These are phyloP conservation scores for Aspergillus affinis DNA, from an alignment of 495 filamentous ascomycete genomes.

Conservation along the genomic window DNA sequence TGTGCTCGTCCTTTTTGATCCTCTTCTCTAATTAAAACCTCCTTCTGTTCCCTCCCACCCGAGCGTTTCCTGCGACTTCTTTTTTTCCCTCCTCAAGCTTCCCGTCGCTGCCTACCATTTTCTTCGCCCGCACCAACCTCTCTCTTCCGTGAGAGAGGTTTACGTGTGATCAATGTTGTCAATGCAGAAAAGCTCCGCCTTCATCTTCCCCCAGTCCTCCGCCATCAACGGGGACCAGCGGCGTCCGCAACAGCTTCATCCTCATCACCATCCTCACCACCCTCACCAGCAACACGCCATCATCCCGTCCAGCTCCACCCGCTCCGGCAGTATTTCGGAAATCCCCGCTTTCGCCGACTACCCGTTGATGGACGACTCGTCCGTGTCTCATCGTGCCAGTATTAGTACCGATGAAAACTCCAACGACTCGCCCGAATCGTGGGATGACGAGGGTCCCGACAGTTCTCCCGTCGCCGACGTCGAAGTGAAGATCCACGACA, in stretches of 20 bases:
- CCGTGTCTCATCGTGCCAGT: constrained; percentile 37
- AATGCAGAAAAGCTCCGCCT: constrained; percentile 39
- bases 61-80: background rate
- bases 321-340: constrained; percentile 24
- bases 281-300: constrained; percentile 18
- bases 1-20: background rate
- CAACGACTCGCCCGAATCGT: constrained; percentile 35
- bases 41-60: background rate
- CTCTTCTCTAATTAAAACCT: constrained; percentile 1
- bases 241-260: constrained; percentile 14
- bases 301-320: constrained; percentile 20
- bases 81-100: background rate
- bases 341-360: constrained; percentile 24
- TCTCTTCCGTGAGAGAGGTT: constrained; percentile 5
- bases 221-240: constrained; percentile 15
- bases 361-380: constrained; percentile 26
- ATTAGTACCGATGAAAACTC: constrained; percentile 40
- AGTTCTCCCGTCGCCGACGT: constrained; percentile 26
- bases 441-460: constrained; percentile 31
- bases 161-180: constrained; percentile 41
- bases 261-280: constrained; percentile 15
- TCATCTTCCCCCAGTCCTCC: constrained; percentile 22
- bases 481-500: constrained; percentile 24
- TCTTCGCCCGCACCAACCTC: constrained; percentile 6
- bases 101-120: background rate